Percentiles rank a stretch among this genome's conserved stretches.
Evolutionary conservation across 345 rosid species (phyloP).

Genomic region (Boechera divaricarpa): DNA sequence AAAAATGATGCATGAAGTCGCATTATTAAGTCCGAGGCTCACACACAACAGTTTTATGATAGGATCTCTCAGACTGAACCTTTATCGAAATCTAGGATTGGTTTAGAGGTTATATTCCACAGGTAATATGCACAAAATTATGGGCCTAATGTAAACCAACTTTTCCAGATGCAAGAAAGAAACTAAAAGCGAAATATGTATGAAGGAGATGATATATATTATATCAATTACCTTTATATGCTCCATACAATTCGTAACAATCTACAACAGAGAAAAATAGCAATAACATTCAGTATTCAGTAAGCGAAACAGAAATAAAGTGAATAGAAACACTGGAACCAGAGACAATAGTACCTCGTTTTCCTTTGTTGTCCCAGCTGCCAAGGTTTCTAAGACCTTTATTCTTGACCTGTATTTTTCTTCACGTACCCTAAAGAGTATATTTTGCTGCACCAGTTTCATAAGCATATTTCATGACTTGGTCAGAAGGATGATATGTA

Average conservation of each 20-base stretch:
- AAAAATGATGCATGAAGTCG: conserved; percentile 28
- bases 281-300: conserved; percentile 38
- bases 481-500: conserved; percentile 34
- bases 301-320: neutral
- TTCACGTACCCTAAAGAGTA: conserved; percentile 62
- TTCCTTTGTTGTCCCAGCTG: conserved; percentile 74
- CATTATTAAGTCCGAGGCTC: neutral
- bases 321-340: conserved; percentile 15
- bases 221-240: conserved; percentile 50
- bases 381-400: conserved; percentile 78
- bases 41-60: conserved; percentile 1
- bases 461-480: conserved; percentile 36
- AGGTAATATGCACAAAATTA: neutral
- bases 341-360: conserved; percentile 61
- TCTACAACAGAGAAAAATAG: conserved; percentile 44
- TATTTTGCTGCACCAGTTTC: conserved; percentile 71
- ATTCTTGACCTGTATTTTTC: conserved; percentile 80
- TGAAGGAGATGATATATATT: conserved; percentile 13
- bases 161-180: conserved; percentile 20
- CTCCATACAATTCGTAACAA: conserved; percentile 53
- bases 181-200: neutral
- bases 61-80: conserved; percentile 22
- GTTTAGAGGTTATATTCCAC: neutral
- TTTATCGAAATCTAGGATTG: neutral
- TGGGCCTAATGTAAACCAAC: conserved; percentile 14